A percentile compares a stretch with the other conserved stretches of the same genome.
These are phyloP conservation scores for Labyrinthula sp. DNA, from an alignment of 352 stramenopile genomes.

Conservation along the genomic window DNA sequence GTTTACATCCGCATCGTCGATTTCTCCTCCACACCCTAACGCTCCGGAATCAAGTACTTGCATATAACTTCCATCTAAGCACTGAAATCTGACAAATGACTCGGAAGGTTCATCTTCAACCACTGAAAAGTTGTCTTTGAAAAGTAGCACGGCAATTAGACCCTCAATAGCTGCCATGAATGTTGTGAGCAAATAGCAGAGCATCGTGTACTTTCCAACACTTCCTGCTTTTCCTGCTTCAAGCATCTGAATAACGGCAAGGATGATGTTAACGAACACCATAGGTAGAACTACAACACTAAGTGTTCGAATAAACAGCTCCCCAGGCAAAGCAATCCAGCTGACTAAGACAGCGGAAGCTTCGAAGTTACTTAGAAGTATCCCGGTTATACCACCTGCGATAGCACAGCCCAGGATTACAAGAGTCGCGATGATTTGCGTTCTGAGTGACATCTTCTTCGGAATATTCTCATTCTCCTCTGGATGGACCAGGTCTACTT, in stretches of 20 bases:
- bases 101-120: not conserved
- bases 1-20: slow-evolving; percentile 2
- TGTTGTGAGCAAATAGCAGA: not conserved
- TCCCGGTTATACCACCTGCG: no score
- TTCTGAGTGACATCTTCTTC: no score
- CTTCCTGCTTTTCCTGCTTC: not conserved
- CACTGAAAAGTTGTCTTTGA: not conserved
- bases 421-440: no score
- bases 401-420: no score
- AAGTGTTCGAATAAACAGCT: not conserved
- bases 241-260: not conserved
- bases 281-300: not conserved
- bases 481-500: no score
- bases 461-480: no score
- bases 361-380: no score
- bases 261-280: no score
- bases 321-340: not conserved
- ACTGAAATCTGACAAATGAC: not conserved
- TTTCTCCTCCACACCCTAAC: no score
- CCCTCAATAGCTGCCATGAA: not conserved
- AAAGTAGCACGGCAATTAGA: not conserved
- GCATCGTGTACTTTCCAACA: not conserved
- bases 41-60: no score
- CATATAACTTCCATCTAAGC: no score
- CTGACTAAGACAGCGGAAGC: no score